These are phyloP conservation scores for Aureobasidium sp. DNA, from an alignment of 2,329 filamentous ascomycete genomes.

Conservation along the genomic window DNA sequence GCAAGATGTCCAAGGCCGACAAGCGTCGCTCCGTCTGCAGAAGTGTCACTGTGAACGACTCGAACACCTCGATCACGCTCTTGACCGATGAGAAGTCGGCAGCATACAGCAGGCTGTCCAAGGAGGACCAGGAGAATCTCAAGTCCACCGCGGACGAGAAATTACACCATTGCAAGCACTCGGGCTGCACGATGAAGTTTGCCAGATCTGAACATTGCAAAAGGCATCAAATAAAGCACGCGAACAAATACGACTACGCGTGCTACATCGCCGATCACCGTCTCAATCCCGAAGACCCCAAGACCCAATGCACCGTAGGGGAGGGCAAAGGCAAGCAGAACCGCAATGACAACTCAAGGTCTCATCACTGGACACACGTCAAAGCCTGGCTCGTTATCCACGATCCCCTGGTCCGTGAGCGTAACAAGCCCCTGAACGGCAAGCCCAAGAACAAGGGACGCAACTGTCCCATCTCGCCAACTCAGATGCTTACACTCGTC, in stretches of 20 bases:
- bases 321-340: background rate
- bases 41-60: background rate
- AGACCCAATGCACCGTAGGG: background rate
- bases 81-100: background rate
- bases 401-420: background rate
- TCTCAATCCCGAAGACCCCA: background rate
- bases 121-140: background rate
- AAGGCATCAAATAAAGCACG: background rate
- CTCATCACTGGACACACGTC: constrained; percentile 4
- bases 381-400: background rate
- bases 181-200: background rate
- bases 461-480: background rate
- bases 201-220: constrained; percentile 1
- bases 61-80: background rate
- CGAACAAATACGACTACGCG: background rate
- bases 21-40: background rate
- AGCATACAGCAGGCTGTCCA: background rate
- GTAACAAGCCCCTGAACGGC: background rate
- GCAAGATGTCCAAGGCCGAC: background rate
- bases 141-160: background rate
- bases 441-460: background rate
- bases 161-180: background rate
- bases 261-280: background rate
- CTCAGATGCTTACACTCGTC: background rate
- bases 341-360: background rate